Evolutionary conservation across 2,329 filamentous ascomycete genomes (phyloP), one percentile per base, ranked within the genome.

Genomic region (Diplodia mutila): DNA sequence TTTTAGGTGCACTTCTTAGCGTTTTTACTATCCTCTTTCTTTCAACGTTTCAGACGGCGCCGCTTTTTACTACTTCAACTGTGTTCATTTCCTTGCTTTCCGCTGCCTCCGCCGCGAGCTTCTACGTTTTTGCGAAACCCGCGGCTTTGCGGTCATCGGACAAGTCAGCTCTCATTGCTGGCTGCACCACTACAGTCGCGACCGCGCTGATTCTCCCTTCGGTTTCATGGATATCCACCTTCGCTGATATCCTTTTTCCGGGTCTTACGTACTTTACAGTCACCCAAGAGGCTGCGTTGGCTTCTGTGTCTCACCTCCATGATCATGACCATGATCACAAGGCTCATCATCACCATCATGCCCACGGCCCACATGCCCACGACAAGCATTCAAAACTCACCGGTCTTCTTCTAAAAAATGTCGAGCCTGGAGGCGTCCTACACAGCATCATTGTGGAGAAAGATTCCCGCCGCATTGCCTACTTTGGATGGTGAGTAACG

Each of bases 401-500:
- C 0, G 86, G 85, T 16, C 85, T 90, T 66, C 78, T 98, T 3
- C 83, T 98, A n/a, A 85, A 85, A 0, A 85, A 87, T 66, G 90
- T 89, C 12, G 85, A 90, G 59, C 84, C 84, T 29, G 92, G 90
- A 76, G 94, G 94, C 0, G 84, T 98, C 39, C 74, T 97, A 21
- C 89, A 97, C 75, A 90, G 92, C 65, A 93, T 99, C 68, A 81
- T 99, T 73, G 88, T 90, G 16, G 94, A 98, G 75, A 93, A 93
- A 74, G 94, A 99, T 77, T 98, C 94, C 18, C 87, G 95, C 68
- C 88, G 94, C 53, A 98, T 99, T 70, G 96, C 97, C 72, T 99
- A 99, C 80, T 99, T 98, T 73, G 97, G 97, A 88, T 87, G 85
- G 91, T 96, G 83, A 75, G 89, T 77, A 25, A 21, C 14, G n/a